phyloP scores from a whole-genome alignment of 202 grass and related monocot species.

The Brachypodium distachyon region DNA sequence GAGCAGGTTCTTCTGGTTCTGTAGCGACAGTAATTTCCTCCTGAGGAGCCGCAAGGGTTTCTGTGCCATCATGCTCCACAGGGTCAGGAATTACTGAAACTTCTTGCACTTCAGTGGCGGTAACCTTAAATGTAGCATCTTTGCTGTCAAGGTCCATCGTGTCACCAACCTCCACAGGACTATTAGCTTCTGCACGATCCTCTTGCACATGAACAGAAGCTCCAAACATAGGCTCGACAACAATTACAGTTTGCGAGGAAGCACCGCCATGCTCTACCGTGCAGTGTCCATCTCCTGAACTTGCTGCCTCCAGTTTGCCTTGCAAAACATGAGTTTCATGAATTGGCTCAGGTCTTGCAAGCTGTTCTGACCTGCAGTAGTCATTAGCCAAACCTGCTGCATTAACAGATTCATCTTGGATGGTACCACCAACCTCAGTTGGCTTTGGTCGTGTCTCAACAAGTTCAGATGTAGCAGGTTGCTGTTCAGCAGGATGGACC shows the following conservation, averaged over 20 bases:
- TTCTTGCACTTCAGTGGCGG: not conserved
- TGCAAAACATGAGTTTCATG: slow-evolving; percentile 13
- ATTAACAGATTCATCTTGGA: not conserved
- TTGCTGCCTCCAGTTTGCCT: not conserved
- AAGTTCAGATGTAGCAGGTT: not conserved
- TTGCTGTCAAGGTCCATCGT: not conserved
- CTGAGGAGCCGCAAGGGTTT: not conserved
- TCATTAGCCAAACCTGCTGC: not conserved
- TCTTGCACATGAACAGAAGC: slow-evolving; percentile 11
- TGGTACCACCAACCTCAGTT: not conserved
- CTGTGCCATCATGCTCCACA: not conserved
- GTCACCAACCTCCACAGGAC: not conserved
- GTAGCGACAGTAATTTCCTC: not conserved
- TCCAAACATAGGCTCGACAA: slow-evolving; percentile 4
- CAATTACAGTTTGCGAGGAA: not conserved
- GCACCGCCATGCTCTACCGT: not conserved
- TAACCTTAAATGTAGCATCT: not conserved
- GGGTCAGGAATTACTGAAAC: not conserved
- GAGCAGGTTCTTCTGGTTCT: not conserved
- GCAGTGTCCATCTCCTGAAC: not conserved
- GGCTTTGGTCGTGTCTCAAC: not conserved
- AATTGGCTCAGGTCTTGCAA: not conserved
- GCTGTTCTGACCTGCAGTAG: not conserved
- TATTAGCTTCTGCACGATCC: not conserved
- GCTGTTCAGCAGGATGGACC: not conserved